phyloP scores from a whole-genome alignment of 2,329 filamentous ascomycete genomes.

The Colletotrichum sojae region DNA sequence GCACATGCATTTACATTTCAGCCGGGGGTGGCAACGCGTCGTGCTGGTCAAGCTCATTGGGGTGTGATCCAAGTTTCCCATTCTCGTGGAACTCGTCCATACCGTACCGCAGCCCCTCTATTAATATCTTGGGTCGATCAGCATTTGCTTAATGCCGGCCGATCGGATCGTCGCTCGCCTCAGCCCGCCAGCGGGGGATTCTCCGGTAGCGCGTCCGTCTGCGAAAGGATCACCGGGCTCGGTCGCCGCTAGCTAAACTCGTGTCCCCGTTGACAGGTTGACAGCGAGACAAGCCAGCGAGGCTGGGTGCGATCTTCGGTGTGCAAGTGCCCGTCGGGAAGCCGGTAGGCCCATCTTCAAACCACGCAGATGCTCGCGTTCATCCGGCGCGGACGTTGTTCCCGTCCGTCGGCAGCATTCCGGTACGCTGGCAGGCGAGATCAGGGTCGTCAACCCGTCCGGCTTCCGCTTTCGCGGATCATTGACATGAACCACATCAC shows the following conservation, averaged over 20 bases:
- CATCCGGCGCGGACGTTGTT: slow-evolving; percentile 9
- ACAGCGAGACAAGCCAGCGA: slow-evolving; percentile 6
- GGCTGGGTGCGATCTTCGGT: slow-evolving; percentile 5
- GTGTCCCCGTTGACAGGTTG: slow-evolving; percentile 1
- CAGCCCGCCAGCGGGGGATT: slow-evolving; percentile 24
- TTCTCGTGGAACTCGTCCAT: slow-evolving; percentile 9
- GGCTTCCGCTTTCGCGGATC: slow-evolving; percentile 1
- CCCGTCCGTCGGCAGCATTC: slow-evolving; percentile 15
- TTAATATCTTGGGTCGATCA: slow-evolving; percentile 24
- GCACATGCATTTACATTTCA: slow-evolving; percentile 2
- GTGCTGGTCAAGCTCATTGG: neutral
- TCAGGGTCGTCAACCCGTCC: neutral
- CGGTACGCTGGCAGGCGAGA: neutral
- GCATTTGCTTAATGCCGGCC: slow-evolving; percentile 11
- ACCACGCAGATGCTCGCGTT: neutral
- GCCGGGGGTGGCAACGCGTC: neutral
- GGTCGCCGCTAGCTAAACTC: neutral
- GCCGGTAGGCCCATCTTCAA: neutral
- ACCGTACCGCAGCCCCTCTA: slow-evolving; percentile 13
- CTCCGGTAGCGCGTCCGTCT: slow-evolving; percentile 2
- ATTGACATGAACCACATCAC: neutral
- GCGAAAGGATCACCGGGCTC: neutral
- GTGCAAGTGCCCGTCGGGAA: neutral
- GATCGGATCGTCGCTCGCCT: slow-evolving; percentile 31
- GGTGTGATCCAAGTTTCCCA: neutral